A percentile compares a stretch with the other conserved stretches of the same genome.
phyloP scores from a whole-genome alignment of 768 basidiomycete genomes.

The Candolleomyces aberdarensis region DNA sequence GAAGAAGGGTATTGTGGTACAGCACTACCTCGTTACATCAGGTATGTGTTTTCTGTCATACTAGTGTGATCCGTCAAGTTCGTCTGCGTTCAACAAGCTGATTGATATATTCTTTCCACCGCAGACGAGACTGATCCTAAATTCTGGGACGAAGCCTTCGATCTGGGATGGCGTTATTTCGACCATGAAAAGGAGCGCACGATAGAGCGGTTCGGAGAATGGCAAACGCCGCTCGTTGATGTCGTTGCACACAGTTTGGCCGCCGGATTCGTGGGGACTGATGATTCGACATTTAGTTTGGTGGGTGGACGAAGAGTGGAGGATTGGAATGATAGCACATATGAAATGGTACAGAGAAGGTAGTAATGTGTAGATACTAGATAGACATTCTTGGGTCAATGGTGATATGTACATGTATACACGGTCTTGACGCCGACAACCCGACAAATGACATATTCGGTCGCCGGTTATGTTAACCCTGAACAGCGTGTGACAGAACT shows the following conservation, averaged over 20 bases:
- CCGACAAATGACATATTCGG: too few relatives aligned
- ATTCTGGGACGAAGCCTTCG: constrained; percentile 39
- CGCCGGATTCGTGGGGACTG: constrained; percentile 56
- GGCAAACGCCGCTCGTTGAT: constrained; percentile 52
- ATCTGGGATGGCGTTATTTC: constrained; percentile 42
- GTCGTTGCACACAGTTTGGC: constrained; percentile 54
- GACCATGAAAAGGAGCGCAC: constrained; percentile 36
- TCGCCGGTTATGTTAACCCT: too few relatives aligned
- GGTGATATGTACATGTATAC: too few relatives aligned
- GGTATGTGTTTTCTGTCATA: constrained; percentile 17
- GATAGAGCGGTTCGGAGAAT: constrained; percentile 33
- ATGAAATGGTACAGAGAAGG: constrained; percentile 21
- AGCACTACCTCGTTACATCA: constrained; percentile 42
- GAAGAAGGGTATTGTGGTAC: constrained; percentile 25
- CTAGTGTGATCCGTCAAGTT: not conserved
- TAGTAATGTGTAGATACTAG: constrained; percentile 3
- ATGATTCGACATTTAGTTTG: constrained; percentile 52
- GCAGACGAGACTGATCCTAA: constrained; percentile 42
- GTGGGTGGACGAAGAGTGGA: constrained; percentile 50
- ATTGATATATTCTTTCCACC: not conserved
- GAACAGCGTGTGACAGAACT: too few relatives aligned
- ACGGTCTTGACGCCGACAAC: too few relatives aligned
- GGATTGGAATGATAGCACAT: constrained; percentile 52
- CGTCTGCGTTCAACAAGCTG: not conserved
- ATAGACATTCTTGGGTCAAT: too few relatives aligned